These are phyloP conservation scores for Eimeria praecox DNA, from an alignment of 169 alveolate genomes.

Conservation along the genomic window DNA sequence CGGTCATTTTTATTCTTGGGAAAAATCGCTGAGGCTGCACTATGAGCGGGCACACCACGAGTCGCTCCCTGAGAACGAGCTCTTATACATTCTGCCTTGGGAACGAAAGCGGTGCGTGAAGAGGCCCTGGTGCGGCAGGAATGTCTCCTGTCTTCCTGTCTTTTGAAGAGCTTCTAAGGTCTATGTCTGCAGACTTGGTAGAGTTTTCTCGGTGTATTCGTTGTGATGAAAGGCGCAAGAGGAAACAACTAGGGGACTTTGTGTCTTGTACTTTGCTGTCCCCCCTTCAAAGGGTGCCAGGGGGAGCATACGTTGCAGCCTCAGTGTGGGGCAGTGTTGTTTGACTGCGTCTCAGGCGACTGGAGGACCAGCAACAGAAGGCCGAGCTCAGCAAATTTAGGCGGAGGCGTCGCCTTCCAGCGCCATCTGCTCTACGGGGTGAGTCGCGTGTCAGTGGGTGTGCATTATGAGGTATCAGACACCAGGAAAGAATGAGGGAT, in stretches of 20 bases:
- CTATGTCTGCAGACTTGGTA: too few relatives aligned
- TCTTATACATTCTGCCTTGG: constrained; percentile 70
- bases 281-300: too few relatives aligned
- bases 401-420: constrained; percentile 13
- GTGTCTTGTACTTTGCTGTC: too few relatives aligned
- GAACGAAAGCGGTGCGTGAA: constrained; percentile 58
- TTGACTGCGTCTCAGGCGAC: constrained; percentile 35
- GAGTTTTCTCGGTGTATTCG: too few relatives aligned
- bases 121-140: neutral
- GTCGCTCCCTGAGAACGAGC: constrained; percentile 69
- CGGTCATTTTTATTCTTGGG: constrained; percentile 69
- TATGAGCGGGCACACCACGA: constrained; percentile 56
- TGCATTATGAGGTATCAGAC: neutral
- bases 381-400: constrained; percentile 60
- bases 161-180: neutral
- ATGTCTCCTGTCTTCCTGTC: neutral
- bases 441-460: neutral
- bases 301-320: neutral
- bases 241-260: too few relatives aligned
- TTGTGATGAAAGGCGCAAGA: too few relatives aligned
- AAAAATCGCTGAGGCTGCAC: constrained; percentile 41
- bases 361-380: constrained; percentile 44
- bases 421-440: neutral
- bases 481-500: neutral
- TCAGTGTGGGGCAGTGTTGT: neutral